phyloP scores from a whole-genome alignment of 495 filamentous ascomycete genomes.

The Aspergillus wentii region DNA sequence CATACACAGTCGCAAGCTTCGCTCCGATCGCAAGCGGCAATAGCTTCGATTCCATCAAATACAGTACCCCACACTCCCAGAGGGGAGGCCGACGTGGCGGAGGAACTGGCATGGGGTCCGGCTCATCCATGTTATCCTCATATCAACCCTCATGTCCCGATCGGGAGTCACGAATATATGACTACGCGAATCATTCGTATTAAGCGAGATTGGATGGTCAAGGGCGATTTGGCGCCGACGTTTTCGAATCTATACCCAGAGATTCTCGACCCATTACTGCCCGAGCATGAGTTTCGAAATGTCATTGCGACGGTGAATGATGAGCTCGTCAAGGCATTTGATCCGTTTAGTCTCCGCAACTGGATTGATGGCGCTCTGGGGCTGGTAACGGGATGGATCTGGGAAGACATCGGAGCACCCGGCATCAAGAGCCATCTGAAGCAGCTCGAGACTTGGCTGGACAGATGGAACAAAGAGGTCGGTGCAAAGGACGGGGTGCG shows the following conservation, averaged over 20 bases:
- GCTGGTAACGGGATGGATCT: conserved; percentile 81
- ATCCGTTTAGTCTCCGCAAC: conserved; percentile 65
- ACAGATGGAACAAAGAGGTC: conserved; percentile 72
- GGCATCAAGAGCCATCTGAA: conserved; percentile 62
- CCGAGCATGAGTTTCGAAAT: conserved; percentile 76
- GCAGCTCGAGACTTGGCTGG: conserved; percentile 68
- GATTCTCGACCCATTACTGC: conserved; percentile 78
- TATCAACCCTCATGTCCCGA: conserved; percentile 83
- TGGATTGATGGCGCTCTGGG: conserved; percentile 73
- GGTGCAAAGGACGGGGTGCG: conserved; percentile 53
- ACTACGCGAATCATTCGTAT: conserved; percentile 89
- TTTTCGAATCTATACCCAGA: conserved; percentile 95
- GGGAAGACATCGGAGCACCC: conserved; percentile 81
- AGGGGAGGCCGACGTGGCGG: conserved; percentile 46
- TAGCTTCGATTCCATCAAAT: conserved; percentile 35
- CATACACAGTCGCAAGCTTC: conserved; percentile 37
- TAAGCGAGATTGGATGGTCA: conserved; percentile 81
- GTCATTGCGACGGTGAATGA: conserved; percentile 74
- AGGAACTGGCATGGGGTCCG: conserved; percentile 71
- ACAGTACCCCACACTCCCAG: conserved; percentile 40
- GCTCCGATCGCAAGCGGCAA: conserved; percentile 36
- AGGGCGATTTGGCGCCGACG: conserved; percentile 86
- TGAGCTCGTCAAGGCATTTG: conserved; percentile 64
- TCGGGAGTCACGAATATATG: conserved; percentile 64
- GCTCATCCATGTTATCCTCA: conserved; percentile 91